Percentiles rank a stretch among this genome's conserved stretches.
These are phyloP conservation scores for Angomonas deanei DNA, from an alignment of 208 protist genomes.

Conservation along the genomic window DNA sequence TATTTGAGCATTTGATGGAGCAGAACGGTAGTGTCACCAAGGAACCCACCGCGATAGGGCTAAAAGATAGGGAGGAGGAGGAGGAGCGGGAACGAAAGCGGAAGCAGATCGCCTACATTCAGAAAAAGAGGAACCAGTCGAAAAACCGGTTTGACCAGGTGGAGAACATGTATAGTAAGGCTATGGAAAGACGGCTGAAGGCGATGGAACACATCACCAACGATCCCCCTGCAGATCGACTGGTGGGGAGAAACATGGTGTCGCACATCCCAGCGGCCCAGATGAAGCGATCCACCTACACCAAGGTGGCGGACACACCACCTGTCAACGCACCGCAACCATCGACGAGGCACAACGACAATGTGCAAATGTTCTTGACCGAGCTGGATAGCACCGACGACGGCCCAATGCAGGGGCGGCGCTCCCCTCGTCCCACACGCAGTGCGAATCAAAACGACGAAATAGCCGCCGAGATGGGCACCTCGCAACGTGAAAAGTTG, in stretches of 20 bases:
- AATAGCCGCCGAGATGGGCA: not conserved
- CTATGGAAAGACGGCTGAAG: constrained; percentile 49
- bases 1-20: constrained; percentile 16
- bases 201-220: constrained; percentile 64
- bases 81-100: constrained; percentile 22
- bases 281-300: not conserved
- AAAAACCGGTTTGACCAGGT: constrained; percentile 55
- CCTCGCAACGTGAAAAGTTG: not conserved
- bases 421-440: not conserved
- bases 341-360: constrained; percentile 1
- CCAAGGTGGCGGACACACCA: not conserved
- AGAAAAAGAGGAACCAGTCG: constrained; percentile 24
- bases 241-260: constrained; percentile 62
- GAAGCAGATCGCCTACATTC: constrained; percentile 38
- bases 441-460: not conserved
- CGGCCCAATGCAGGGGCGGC: not conserved
- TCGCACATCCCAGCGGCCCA: constrained; percentile 60
- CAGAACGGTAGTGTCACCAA: constrained; percentile 3
- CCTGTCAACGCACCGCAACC: not conserved
- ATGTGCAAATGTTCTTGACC: constrained; percentile 21
- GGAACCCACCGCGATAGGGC: not conserved
- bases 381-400: constrained; percentile 12
- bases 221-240: constrained; percentile 83
- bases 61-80: constrained; percentile 16
- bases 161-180: constrained; percentile 66